phyloP scores from a whole-genome alignment of 2,329 filamentous ascomycete species.

The Plectosphaerella cucumerina region DNA sequence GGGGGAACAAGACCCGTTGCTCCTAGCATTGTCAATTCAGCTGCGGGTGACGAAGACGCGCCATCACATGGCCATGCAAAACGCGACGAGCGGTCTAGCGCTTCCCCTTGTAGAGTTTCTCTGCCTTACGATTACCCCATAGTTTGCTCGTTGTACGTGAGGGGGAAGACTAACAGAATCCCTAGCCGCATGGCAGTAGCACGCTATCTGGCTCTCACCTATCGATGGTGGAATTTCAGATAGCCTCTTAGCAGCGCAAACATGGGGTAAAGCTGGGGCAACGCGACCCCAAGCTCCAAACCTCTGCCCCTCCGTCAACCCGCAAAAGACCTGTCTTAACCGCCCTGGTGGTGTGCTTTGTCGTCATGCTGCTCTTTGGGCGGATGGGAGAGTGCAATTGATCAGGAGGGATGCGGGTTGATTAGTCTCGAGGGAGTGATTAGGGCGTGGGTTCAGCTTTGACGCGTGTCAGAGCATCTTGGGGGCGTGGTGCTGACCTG shows the following conservation, averaged over 20 bases:
- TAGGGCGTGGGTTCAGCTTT: background rate
- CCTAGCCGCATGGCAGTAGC: no score
- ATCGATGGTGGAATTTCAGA: background rate
- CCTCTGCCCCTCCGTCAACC: no score
- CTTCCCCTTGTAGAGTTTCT: background rate
- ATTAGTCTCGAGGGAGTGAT: background rate
- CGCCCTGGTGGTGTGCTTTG: background rate
- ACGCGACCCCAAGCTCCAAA: background rate
- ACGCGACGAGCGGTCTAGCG: no score
- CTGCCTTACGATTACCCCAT: constrained; percentile 3
- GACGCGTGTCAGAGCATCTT: background rate
- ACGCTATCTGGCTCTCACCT: no score
- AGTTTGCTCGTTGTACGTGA: background rate
- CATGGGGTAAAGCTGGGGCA: background rate
- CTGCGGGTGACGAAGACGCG: no score
- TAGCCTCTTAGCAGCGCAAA: background rate
- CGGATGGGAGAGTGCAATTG: background rate
- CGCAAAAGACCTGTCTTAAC: background rate
- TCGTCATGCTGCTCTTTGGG: background rate
- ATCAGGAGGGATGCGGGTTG: background rate
- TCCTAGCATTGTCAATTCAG: no score
- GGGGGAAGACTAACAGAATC: background rate
- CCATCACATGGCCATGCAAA: no score
- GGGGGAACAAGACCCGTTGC: no score
- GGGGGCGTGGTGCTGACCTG: background rate